phyloP scores from a whole-genome alignment of 2,329 filamentous ascomycete species.

The Diaporthe velutina region DNA sequence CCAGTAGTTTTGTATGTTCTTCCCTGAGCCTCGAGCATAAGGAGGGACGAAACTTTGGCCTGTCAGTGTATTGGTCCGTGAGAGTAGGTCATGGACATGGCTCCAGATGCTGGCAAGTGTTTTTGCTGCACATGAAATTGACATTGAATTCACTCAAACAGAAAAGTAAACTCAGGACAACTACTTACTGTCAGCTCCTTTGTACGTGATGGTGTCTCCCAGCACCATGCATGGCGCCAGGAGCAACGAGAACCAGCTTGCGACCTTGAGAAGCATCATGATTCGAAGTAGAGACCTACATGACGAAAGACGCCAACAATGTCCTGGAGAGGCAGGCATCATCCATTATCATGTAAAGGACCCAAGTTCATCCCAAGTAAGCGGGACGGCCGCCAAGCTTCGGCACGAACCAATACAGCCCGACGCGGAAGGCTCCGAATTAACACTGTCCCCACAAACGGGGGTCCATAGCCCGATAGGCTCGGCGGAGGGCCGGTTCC shows the following conservation, averaged over 20 bases:
- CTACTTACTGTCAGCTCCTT: conserved; percentile 69
- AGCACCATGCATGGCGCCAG: conserved; percentile 12
- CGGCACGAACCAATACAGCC: conserved; percentile 4
- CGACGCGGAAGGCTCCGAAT: conserved; percentile 17
- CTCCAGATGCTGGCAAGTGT: neutral
- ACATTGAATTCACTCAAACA: neutral
- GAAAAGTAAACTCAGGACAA: neutral
- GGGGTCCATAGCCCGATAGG: conserved; percentile 11
- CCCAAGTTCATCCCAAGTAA: neutral
- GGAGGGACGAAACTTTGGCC: conserved; percentile 68
- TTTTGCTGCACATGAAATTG: neutral
- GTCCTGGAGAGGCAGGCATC: neutral
- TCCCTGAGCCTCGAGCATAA: conserved; percentile 72
- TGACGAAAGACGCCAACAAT: neutral
- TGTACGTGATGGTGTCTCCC: conserved; percentile 65
- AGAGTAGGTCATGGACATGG: too few species aligned
- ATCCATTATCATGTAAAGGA: neutral
- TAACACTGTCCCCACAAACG: neutral
- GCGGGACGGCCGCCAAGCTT: conserved; percentile 7
- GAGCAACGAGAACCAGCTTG: conserved; percentile 17
- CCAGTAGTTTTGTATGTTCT: conserved; percentile 70
- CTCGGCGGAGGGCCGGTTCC: neutral
- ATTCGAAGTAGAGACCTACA: neutral
- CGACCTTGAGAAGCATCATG: neutral
- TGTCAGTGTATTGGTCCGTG: neutral